Percentiles rank a stretch among this genome's conserved stretches.
These are phyloP conservation scores for Plasmopara viticola DNA, from an alignment of 352 stramenopile species.

Conservation along the genomic window DNA sequence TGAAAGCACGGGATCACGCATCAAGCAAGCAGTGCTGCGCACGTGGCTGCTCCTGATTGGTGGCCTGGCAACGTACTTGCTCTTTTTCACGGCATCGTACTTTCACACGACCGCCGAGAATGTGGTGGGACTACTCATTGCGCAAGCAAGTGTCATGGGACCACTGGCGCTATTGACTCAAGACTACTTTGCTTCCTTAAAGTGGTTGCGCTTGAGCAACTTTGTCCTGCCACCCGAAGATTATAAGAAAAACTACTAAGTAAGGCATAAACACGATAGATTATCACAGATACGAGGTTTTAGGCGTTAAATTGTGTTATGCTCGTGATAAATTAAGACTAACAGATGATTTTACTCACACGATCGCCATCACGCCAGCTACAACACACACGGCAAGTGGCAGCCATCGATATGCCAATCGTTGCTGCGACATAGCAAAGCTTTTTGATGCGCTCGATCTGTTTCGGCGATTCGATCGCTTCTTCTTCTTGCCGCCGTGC, in stretches of 20 bases:
- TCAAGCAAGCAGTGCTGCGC: slow-evolving; percentile 50
- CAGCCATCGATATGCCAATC: slow-evolving; percentile 18
- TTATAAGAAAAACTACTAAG: slow-evolving; percentile 20
- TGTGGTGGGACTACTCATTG: slow-evolving; percentile 49
- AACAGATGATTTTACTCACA: slow-evolving; percentile 7
- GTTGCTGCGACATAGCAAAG: slow-evolving; percentile 2
- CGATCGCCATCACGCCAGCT: slow-evolving; percentile 17
- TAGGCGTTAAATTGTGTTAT: too few species aligned
- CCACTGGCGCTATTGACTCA: slow-evolving; percentile 60
- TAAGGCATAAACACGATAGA: neutral
- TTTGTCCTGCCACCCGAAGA: slow-evolving; percentile 49
- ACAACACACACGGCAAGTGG: slow-evolving; percentile 16
- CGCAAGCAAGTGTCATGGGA: slow-evolving; percentile 49
- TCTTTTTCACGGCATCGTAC: slow-evolving; percentile 62
- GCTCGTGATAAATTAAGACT: too few species aligned
- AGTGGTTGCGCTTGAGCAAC: slow-evolving; percentile 48
- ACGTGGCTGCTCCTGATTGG: slow-evolving; percentile 38
- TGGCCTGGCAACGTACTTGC: slow-evolving; percentile 37
- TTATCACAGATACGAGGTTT: too few species aligned
- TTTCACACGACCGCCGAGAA: slow-evolving; percentile 73
- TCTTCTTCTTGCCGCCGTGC: slow-evolving; percentile 40
- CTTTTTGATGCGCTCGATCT: slow-evolving; percentile 16
- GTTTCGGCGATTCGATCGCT: slow-evolving; percentile 13
- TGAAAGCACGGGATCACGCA: slow-evolving; percentile 29
- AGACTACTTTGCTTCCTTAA: slow-evolving; percentile 41